Evolutionary conservation across 371 early-diverging fungal species (phyloP), one percentile per base, ranked within the genome.

Genomic region (Ordospora colligata): DNA sequence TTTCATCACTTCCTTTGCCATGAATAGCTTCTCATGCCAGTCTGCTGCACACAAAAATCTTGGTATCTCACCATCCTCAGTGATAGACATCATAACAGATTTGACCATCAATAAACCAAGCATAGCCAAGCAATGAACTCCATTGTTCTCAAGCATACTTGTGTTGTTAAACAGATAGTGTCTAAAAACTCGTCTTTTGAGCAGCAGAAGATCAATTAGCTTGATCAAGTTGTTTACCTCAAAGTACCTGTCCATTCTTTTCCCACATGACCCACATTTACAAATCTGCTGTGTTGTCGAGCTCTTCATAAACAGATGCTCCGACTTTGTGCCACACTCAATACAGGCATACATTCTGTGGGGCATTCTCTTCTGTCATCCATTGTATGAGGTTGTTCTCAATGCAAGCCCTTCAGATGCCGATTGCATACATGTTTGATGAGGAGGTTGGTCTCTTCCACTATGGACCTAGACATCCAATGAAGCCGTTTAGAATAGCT

Each of bases 401-500:
- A 12, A 6, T 0, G 12, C 53, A 27, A 17, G 23, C 23, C 58
- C 58, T 40, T 14, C n/a, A 21, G 14, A 82, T 79, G 80, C 77
- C 74, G 53, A 73, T 85, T 62, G 85, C 82, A 40, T 86, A 86
- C 67, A 76, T 86, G 42, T 85, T 79, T 72, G 84, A 84, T 69
- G 75, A 79, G 43, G 67, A 76, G 58, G 90, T 93, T 73, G 94
- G 92, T 12, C 90, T 90, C 80, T 91, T 89, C 81, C 89, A 89
- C 71, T 93, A 91, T 86, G 91, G 91, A 53, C 47, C 68, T 37
- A 74, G 73, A 27, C 95, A 95, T 84, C 96, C 96, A 4, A 99
- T 99, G 99, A 99, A 99, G 82, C 98, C 99, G 9, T 92, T 94
- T 65, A 88, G 99, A 73, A 91, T 97, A 83, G 90, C 92, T 67